Percentiles rank a stretch among this genome's conserved stretches.
phyloP scores from a whole-genome alignment of 192 early-diverging fungal genomes.

The Coemansia sp. region DNA sequence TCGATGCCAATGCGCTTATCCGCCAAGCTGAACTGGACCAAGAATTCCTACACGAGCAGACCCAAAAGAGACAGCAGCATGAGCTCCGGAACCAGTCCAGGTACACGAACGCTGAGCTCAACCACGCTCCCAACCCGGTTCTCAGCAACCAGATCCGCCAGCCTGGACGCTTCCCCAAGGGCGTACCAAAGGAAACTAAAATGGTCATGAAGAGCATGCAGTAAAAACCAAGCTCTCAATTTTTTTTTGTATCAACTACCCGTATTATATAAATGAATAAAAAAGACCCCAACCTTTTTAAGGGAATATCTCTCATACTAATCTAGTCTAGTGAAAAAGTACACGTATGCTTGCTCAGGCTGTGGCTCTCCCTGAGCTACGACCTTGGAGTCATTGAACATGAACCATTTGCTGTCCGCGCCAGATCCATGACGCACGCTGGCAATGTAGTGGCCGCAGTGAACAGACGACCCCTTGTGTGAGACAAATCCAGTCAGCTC shows the following conservation, averaged over 20 bases:
- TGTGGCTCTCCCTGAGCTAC: constrained; percentile 70
- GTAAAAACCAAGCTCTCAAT: neutral
- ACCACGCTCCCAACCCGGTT: constrained; percentile 18
- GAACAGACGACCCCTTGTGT: constrained; percentile 94
- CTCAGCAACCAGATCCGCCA: constrained; percentile 34
- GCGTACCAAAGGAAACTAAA: constrained; percentile 40
- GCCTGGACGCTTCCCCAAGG: constrained; percentile 38
- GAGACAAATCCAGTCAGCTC: constrained; percentile 83
- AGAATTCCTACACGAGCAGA: constrained; percentile 27
- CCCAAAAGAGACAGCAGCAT: constrained; percentile 28
- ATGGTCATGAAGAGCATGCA: constrained; percentile 25
- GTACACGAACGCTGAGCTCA: constrained; percentile 29
- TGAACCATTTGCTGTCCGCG: constrained; percentile 73
- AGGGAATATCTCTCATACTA: neutral
- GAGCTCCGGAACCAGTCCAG: constrained; percentile 12
- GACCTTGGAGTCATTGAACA: constrained; percentile 98
- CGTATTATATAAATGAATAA: neutral
- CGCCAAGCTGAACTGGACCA: constrained; percentile 33
- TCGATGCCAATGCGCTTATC: constrained; percentile 14
- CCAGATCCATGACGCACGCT: constrained; percentile 65
- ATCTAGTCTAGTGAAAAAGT: constrained; percentile 63
- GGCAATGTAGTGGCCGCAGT: constrained; percentile 97
- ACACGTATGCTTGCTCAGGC: constrained; percentile 72
- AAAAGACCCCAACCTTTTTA: too few species aligned
- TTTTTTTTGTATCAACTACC: neutral